Conservation (phyloP, 106 monocot genomes). For the Iris macrosiphon region DNA sequence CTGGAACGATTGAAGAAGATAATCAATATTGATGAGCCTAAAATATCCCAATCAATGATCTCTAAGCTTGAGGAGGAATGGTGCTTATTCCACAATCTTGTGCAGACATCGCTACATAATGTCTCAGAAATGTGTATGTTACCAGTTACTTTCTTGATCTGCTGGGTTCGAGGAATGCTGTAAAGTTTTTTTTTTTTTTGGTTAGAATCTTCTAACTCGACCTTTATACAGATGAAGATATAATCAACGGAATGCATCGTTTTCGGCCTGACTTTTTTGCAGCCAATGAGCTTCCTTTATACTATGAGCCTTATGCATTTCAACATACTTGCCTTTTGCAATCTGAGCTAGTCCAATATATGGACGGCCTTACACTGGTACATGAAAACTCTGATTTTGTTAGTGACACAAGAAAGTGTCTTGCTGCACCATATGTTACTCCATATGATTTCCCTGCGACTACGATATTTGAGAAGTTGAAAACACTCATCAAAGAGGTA, state of each 20-base stretch:
- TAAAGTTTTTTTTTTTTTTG: no score
- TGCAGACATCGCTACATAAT: slow-evolving; percentile 45
- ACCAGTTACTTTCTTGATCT: neutral
- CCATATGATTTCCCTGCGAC: slow-evolving; percentile 27
- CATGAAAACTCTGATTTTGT: slow-evolving; percentile 10
- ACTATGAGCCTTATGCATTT: slow-evolving; percentile 39
- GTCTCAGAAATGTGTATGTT: slow-evolving; percentile 74
- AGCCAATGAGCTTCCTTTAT: slow-evolving; percentile 23
- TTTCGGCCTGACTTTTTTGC: slow-evolving; percentile 49
- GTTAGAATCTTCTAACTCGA: no score
- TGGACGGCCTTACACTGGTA: slow-evolving; percentile 8
- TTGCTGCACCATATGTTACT: slow-evolving; percentile 58
- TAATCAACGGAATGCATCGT: slow-evolving; percentile 39
- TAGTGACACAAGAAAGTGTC: slow-evolving; percentile 26
- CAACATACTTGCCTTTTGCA: slow-evolving; percentile 43
- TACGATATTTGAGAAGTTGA: slow-evolving; percentile 32
- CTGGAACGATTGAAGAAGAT: slow-evolving; percentile 49
- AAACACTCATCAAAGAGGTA: slow-evolving; percentile 55
- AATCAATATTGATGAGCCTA: slow-evolving; percentile 21
- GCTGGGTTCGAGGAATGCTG: neutral
- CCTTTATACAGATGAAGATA: slow-evolving; percentile 54
- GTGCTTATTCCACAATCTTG: slow-evolving; percentile 64
- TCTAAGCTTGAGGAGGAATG: slow-evolving; percentile 68
- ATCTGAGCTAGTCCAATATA: slow-evolving; percentile 8
- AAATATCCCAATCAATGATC: slow-evolving; percentile 10